phyloP scores from a whole-genome alignment of 1,139 yeast species.

The Scheffersomyces segobiensis region DNA sequence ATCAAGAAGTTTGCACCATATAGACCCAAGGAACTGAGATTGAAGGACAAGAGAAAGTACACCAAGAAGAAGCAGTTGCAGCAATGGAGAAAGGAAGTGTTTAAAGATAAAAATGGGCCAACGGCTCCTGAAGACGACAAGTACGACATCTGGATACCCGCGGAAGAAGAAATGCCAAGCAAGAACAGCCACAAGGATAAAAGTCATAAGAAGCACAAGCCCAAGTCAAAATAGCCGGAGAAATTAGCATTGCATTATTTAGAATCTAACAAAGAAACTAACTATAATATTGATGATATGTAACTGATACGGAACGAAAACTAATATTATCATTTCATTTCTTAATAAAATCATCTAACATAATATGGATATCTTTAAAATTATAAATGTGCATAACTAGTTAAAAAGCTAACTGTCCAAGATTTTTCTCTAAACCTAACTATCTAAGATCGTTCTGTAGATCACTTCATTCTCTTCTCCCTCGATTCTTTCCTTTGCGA shows the following conservation, averaged over 20 bases:
- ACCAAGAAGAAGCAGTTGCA: constrained; percentile 79
- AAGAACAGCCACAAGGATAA: constrained; percentile 4
- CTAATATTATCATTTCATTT: too few species aligned
- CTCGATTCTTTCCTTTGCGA: constrained; percentile 6
- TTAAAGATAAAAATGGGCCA: constrained; percentile 66
- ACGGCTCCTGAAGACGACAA: constrained; percentile 27
- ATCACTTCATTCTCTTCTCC: not conserved
- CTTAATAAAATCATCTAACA: not conserved
- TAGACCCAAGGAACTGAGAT: constrained; percentile 69
- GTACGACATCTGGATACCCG: constrained; percentile 42
- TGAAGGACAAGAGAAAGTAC: constrained; percentile 80
- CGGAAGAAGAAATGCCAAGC: constrained; percentile 13
- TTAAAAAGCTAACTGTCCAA: not conserved
- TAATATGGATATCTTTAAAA: not conserved
- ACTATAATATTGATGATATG: not conserved
- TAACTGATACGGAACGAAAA: too few species aligned
- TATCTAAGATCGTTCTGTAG: not conserved
- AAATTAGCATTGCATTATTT: not conserved
- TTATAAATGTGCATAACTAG: too few species aligned
- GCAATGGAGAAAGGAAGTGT: constrained; percentile 89
- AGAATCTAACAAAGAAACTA: not conserved
- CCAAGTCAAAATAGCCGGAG: not conserved
- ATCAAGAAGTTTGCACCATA: constrained; percentile 93
- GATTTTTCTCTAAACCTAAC: not conserved
- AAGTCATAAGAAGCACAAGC: constrained; percentile 7